A percentile compares a stretch with the other conserved stretches of the same genome.
These are phyloP conservation scores for Colletotrichum coccodes DNA, from an alignment of 2,329 filamentous ascomycete genomes.

Conservation along the genomic window DNA sequence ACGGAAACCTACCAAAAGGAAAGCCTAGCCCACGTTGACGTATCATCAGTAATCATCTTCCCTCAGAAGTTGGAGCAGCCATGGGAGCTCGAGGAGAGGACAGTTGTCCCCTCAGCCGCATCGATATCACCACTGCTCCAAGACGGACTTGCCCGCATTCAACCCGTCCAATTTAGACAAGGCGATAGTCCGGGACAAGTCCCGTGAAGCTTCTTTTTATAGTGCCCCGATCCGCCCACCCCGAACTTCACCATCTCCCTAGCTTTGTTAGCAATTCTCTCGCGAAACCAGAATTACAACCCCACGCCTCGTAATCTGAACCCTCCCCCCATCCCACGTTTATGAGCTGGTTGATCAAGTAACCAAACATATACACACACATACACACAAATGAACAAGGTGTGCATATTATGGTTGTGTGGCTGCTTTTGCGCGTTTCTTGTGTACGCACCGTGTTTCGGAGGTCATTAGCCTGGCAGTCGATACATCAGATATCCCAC, in stretches of 20 bases:
- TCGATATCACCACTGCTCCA: background rate
- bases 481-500: background rate
- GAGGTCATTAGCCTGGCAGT: background rate
- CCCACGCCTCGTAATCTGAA: background rate
- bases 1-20: background rate
- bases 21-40: background rate
- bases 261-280: background rate
- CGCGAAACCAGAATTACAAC: background rate
- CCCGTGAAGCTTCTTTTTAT: background rate
- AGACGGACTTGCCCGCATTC: background rate
- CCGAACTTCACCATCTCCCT: background rate
- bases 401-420: background rate
- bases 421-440: background rate
- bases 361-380: background rate
- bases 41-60: background rate
- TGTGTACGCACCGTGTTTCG: background rate
- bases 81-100: too few relatives aligned
- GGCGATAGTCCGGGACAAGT: background rate
- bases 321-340: background rate
- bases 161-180: background rate
- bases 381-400: background rate
- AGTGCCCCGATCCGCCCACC: background rate
- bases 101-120: background rate
- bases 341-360: background rate
- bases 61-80: too few relatives aligned